phyloP scores from a whole-genome alignment of 1,284 basidiomycete species.

The Leucoagaricus sp. region DNA sequence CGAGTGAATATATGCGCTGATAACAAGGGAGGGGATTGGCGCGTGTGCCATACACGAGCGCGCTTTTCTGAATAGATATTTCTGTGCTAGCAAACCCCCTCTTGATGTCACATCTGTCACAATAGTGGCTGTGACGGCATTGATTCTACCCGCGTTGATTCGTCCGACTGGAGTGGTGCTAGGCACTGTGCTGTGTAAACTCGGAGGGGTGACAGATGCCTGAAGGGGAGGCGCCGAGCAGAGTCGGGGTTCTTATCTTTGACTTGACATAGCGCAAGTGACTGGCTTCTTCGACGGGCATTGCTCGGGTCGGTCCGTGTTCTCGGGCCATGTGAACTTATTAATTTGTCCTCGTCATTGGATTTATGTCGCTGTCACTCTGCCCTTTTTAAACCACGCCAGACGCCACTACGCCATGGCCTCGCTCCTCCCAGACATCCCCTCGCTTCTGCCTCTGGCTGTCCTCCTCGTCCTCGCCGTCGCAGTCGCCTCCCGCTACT shows the following conservation, averaged over 20 bases:
- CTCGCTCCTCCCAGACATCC: constrained; percentile 9
- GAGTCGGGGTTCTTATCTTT: constrained; percentile 25
- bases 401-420: not conserved
- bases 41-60: too few relatives aligned
- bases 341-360: constrained; percentile 6
- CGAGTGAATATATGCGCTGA: not conserved
- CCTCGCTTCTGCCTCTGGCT: constrained; percentile 14
- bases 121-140: not conserved
- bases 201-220: not conserved
- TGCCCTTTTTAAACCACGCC: constrained; percentile 7
- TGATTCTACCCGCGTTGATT: constrained; percentile 10
- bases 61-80: too few relatives aligned
- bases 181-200: not conserved
- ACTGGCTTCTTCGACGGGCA: not conserved
- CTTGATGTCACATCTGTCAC: not conserved
- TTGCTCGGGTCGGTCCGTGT: constrained; percentile 7
- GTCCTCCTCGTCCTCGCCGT: constrained; percentile 21
- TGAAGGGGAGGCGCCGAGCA: not conserved
- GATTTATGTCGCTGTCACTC: constrained; percentile 14
- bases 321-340: constrained; percentile 9
- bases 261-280: constrained; percentile 33
- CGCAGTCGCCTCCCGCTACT: constrained; percentile 23
- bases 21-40: too few relatives aligned
- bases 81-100: too few relatives aligned
- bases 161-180: constrained; percentile 9